Evolutionary conservation across 768 basidiomycete species (phyloP).

Genomic region (Dioszegia aurantiaca): DNA sequence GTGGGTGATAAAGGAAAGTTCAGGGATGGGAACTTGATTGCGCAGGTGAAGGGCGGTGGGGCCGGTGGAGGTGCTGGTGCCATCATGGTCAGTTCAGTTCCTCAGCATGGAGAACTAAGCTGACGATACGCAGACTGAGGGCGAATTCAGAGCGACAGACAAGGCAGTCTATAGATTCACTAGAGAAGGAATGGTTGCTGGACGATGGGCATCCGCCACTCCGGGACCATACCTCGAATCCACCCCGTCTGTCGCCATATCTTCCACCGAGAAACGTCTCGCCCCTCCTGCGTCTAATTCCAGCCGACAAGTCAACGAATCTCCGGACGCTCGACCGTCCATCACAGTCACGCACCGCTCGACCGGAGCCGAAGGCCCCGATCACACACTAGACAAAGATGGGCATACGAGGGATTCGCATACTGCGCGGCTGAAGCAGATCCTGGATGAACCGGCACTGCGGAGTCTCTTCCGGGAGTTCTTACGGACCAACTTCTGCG

Average conservation of each 20-base stretch:
- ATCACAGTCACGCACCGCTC: conserved; percentile 7
- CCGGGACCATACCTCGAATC: not conserved
- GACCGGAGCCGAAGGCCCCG: conserved; percentile 27
- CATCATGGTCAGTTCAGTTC: conserved; percentile 33
- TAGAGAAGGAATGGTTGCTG: conserved; percentile 79
- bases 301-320: conserved; percentile 15
- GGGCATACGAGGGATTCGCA: conserved; percentile 73
- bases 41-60: conserved; percentile 41
- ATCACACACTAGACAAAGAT: conserved; percentile 31
- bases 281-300: conserved; percentile 19
- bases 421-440: conserved; percentile 82
- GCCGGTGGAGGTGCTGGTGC: conserved; percentile 43
- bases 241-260: conserved; percentile 25
- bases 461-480: conserved; percentile 92
- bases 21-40: conserved; percentile 41
- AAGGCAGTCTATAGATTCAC: conserved; percentile 94
- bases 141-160: conserved; percentile 93
- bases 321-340: not conserved
- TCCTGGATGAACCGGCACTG: conserved; percentile 86
- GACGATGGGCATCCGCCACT: conserved; percentile 62
- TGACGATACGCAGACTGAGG: conserved; percentile 55
- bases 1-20: conserved; percentile 56
- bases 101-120: not conserved
- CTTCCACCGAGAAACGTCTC: conserved; percentile 52
- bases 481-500: conserved; percentile 89